Conservation (phyloP, 2,329 filamentous ascomycete genomes). For the Epichloe amarillans region DNA sequence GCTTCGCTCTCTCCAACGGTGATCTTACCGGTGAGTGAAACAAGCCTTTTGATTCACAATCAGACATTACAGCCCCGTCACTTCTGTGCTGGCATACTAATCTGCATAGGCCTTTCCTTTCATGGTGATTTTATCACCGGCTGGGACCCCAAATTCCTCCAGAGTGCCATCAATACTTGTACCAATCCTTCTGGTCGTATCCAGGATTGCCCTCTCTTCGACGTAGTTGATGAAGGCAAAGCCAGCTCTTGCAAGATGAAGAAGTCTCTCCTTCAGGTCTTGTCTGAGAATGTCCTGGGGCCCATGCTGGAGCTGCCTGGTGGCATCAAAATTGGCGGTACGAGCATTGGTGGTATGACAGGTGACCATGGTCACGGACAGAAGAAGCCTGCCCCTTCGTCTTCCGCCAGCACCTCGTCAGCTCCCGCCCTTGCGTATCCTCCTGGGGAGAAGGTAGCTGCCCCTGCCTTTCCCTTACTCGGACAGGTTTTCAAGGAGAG, state of each 20-base stretch:
- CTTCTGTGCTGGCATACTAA: slow-evolving; percentile 1
- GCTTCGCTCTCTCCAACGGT: slow-evolving; percentile 67
- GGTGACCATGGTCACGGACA: not conserved
- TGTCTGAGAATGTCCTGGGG: slow-evolving; percentile 49
- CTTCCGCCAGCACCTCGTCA: slow-evolving; percentile 4
- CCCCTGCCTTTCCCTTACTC: slow-evolving; percentile 22
- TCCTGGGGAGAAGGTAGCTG: slow-evolving; percentile 20
- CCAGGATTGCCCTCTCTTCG: slow-evolving; percentile 63
- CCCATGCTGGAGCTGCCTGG: slow-evolving; percentile 53
- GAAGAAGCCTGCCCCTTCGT: not conserved
- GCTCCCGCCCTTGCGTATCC: slow-evolving; percentile 21
- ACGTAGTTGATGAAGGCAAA: slow-evolving; percentile 48
- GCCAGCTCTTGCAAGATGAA: slow-evolving; percentile 46
- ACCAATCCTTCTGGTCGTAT: slow-evolving; percentile 57
- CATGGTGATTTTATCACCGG: slow-evolving; percentile 72
- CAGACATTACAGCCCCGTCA: not conserved
- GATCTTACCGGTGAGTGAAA: slow-evolving; percentile 51
- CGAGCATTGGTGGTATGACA: slow-evolving; percentile 17
- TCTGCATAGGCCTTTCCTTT: slow-evolving; percentile 50
- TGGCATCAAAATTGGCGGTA: slow-evolving; percentile 30
- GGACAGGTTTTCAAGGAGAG: slow-evolving; percentile 30
- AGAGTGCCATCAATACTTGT: slow-evolving; percentile 61
- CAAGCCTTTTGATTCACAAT: not conserved
- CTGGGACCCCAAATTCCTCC: slow-evolving; percentile 58
- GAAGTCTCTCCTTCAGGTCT: slow-evolving; percentile 34